These are phyloP conservation scores for Geopyxis carbonaria DNA, from an alignment of 495 filamentous ascomycete genomes.

Conservation along the genomic window DNA sequence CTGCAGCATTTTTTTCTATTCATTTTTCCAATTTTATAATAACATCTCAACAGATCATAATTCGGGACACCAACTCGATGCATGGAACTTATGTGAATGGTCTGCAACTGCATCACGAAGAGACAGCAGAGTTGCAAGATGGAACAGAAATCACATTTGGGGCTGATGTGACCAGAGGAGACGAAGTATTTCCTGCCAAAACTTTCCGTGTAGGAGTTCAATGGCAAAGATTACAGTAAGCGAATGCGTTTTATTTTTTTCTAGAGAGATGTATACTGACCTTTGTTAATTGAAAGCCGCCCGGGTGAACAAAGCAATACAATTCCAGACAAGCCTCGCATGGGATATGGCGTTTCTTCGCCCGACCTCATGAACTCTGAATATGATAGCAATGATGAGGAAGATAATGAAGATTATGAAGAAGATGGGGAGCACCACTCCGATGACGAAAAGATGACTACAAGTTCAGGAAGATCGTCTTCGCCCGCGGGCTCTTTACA, in stretches of 20 bases:
- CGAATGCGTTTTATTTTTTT: slow-evolving; percentile 1
- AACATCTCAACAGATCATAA: slow-evolving; percentile 28
- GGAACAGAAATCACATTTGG: slow-evolving; percentile 41
- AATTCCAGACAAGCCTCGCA: slow-evolving; percentile 7
- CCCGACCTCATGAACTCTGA: slow-evolving; percentile 14
- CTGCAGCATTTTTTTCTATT: slow-evolving; percentile 1
- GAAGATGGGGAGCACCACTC: slow-evolving; percentile 12
- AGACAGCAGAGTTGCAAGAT: slow-evolving; percentile 27
- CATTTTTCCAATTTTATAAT: slow-evolving; percentile 3
- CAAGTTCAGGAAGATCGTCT: slow-evolving; percentile 14
- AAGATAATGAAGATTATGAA: slow-evolving; percentile 15
- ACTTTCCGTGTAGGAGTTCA: slow-evolving; percentile 24
- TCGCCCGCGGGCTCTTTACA: slow-evolving; percentile 7
- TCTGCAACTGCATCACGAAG: slow-evolving; percentile 26
- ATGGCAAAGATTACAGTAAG: slow-evolving; percentile 22
- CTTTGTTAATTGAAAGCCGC: neutral
- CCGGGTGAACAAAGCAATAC: neutral
- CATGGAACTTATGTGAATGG: slow-evolving; percentile 40
- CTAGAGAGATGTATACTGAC: neutral
- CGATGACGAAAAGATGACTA: slow-evolving; percentile 17
- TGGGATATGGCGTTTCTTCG: slow-evolving; percentile 17
- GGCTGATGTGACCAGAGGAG: slow-evolving; percentile 35
- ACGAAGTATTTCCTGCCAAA: slow-evolving; percentile 24
- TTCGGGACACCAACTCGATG: slow-evolving; percentile 38
- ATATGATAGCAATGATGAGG: slow-evolving; percentile 15